Base-by-base conservation (phyloP, 352 stramenopile species). In the Globisporangium polare region DNA sequence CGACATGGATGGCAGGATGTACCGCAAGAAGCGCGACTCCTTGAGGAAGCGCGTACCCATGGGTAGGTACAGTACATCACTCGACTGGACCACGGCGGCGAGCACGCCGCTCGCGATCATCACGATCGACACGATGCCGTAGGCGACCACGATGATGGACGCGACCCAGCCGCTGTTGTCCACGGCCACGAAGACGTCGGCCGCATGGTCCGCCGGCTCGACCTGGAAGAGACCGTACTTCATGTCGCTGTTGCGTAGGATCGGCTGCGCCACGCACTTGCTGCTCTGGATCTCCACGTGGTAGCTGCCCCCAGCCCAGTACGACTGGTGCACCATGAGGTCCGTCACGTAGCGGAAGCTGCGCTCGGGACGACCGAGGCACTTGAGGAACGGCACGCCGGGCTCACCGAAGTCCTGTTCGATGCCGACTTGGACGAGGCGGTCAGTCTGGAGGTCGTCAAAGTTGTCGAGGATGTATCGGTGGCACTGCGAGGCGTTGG, bases 271-370 rank as follows among this genome's bases (percentile, higher is more conserved):
- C 3, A 55, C 22, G 46, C 63, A 74, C 2, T 64, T 60, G 51
- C 68, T 74, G 51, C 20, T 69, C 24, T 71, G 68, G 12, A 75
- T 24, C 41, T 70, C 56, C 15, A 75, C 12, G 20, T 65, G 60
- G 39, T 66, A 66, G 39, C 49, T 55, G 6, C 72, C 56, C 0
- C 68, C 68, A 8, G 68, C 57, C 68, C 64, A 72, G 41, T 60
- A 67, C 17, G 41, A 49, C 41, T 70, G 60, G 1, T 58, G 27
- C 9, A 67, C 46, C 10, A 75, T 43, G 26, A 65, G 53, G 31
- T 75, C 68, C 0, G 65, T 66, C 9, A 65, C 29, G 52, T 65
- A 75, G 9, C 39, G 8, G 18, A 72, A 75, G 17, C 18, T 17
- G 24, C 47, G 24, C 17, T 33, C 24, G 10, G 60, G 56, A 10